Percentiles rank a stretch among this genome's conserved stretches.
phyloP scores from a whole-genome alignment of 73 alveolate species.

The Paramecium pentaurelia region DNA sequence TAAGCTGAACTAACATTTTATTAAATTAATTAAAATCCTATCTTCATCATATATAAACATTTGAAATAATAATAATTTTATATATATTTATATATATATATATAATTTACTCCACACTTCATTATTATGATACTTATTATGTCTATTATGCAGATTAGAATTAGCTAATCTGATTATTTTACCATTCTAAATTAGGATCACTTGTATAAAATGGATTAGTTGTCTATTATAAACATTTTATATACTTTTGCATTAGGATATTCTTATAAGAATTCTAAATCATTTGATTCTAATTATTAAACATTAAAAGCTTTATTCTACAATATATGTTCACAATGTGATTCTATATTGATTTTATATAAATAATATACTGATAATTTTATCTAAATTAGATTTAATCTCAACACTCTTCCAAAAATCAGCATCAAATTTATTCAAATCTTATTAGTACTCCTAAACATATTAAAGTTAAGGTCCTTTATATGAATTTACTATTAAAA shows the following conservation, averaged over 20 bases:
- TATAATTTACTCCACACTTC: neutral
- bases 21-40: neutral
- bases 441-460: neutral
- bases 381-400: neutral
- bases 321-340: neutral
- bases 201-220: neutral
- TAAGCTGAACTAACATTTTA: neutral
- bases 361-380: neutral
- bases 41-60: neutral
- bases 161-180: neutral
- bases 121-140: neutral
- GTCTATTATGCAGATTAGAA: neutral
- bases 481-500: neutral
- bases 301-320: neutral
- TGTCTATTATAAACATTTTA: neutral
- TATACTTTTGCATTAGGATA: slow-evolving; percentile 22
- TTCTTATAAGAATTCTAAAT: slow-evolving; percentile 2
- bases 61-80: neutral
- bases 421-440: slow-evolving; percentile 5
- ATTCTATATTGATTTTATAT: neutral
- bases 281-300: neutral
- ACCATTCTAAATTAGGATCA: slow-evolving; percentile 30
- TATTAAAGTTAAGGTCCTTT: neutral
- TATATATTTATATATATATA: neutral
- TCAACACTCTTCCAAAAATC: slow-evolving; percentile 18